Conservation (phyloP, 495 filamentous ascomycete species). For the Stereocaulon alpinum region DNA sequence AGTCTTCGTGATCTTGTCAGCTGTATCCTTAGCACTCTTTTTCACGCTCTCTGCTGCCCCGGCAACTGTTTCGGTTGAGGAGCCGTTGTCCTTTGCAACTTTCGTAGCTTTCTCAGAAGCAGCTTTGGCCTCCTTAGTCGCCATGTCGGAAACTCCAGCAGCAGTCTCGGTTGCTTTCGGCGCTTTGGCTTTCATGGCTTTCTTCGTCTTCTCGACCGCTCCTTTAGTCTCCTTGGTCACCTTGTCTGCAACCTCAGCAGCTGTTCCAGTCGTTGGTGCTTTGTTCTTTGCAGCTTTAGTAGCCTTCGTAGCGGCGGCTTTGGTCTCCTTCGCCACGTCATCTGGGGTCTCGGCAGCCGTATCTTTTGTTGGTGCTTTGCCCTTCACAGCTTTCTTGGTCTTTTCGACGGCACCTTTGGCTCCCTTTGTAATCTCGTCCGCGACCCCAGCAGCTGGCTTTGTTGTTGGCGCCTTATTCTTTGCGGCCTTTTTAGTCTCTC, state of each 20-base stretch:
- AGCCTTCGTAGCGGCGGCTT: conserved; percentile 2
- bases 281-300: conserved; percentile 11
- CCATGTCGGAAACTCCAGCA: conserved; percentile 15
- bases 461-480: conserved; percentile 1
- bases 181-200: conserved; percentile 8
- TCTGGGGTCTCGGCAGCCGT: neutral
- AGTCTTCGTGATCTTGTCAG: conserved; percentile 18
- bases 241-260: conserved; percentile 21
- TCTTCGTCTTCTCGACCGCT: conserved; percentile 8
- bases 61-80: neutral
- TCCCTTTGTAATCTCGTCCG: conserved; percentile 17
- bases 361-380: neutral
- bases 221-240: conserved; percentile 23
- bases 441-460: conserved; percentile 6
- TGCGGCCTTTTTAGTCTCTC: conserved; percentile 21
- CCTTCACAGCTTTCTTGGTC: conserved; percentile 12
- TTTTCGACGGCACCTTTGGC: conserved; percentile 27
- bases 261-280: neutral
- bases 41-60: conserved; percentile 20
- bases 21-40: conserved; percentile 24
- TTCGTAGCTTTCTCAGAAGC: conserved; percentile 20
- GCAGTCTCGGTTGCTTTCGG: neutral
- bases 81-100: conserved; percentile 7
- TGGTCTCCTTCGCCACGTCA: neutral
- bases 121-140: conserved; percentile 7